These are phyloP conservation scores for Leonotis leonurus DNA, from an alignment of 257 asterid genomes.

Conservation along the genomic window DNA sequence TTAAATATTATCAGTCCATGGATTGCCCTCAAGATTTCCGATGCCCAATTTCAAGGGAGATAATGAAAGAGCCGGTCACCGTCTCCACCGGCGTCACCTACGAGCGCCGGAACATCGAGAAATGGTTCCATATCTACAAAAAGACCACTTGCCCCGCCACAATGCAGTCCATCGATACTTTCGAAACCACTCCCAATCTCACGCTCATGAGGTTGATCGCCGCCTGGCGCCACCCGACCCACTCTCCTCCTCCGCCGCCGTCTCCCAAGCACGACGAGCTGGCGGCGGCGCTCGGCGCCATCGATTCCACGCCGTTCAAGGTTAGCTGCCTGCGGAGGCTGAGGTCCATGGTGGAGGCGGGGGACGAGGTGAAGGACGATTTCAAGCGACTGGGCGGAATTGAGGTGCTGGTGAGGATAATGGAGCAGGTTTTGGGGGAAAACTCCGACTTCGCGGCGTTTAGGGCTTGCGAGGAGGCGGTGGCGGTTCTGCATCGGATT, in stretches of 20 bases:
- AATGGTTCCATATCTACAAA: conserved; percentile 58
- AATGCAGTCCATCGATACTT: conserved; percentile 41
- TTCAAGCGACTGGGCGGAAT: conserved; percentile 55
- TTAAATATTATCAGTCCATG: no score
- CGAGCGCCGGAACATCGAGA: conserved; percentile 63
- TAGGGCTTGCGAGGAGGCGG: conserved; percentile 79
- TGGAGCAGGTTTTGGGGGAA: conserved; percentile 48
- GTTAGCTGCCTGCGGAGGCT: conserved; percentile 51
- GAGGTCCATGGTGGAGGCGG: conserved; percentile 28
- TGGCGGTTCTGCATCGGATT: conserved; percentile 37
- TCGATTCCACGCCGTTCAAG: conserved; percentile 70
- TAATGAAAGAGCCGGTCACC: conserved; percentile 86
- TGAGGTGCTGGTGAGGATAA: conserved; percentile 42
- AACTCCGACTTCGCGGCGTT: conserved; percentile 45
- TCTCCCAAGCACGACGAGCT: conserved; percentile 37
- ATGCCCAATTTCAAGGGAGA: conserved; percentile 91
- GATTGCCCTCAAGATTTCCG: conserved; percentile 69
- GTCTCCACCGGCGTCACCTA: conserved; percentile 84
- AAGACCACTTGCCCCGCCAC: conserved; percentile 85
- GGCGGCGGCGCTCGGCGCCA: conserved; percentile 31
- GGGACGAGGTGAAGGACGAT: conserved; percentile 41
- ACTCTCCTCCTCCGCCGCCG: background rate
- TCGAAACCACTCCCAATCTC: conserved; percentile 70
- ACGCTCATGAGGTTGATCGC: conserved; percentile 58
- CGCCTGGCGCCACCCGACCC: conserved; percentile 33